These are phyloP conservation scores for Panicum virgatum DNA, from an alignment of 202 grass and related monocot genomes.

Conservation along the genomic window DNA sequence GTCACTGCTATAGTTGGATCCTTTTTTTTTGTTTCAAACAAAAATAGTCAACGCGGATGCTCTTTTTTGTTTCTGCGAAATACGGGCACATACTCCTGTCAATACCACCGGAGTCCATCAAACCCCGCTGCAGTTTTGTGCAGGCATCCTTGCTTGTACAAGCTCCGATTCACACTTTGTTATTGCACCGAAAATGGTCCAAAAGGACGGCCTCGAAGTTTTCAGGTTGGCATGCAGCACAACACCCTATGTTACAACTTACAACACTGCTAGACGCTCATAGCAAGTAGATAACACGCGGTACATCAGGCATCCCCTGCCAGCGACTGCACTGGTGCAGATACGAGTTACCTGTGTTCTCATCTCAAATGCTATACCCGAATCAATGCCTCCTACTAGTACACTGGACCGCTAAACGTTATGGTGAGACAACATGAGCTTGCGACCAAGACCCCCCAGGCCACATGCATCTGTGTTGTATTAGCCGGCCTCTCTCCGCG, in stretches of 20 bases:
- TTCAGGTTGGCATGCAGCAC: constrained; percentile 48
- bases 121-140: no score
- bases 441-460: constrained; percentile 25
- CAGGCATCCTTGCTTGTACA: constrained; percentile 14
- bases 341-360: constrained; percentile 1
- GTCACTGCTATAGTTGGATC: not conserved
- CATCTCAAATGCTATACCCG: constrained; percentile 28
- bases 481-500: not conserved
- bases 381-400: constrained; percentile 40
- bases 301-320: constrained; percentile 18
- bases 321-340: not conserved
- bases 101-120: no score
- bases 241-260: constrained; percentile 55
- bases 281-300: not conserved
- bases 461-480: constrained; percentile 21
- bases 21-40: not conserved
- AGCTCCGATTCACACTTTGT: constrained; percentile 21
- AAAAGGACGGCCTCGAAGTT: constrained; percentile 2
- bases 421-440: constrained; percentile 49
- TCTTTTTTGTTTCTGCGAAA: no score
- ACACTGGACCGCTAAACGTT: constrained; percentile 27
- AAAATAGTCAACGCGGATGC: not conserved
- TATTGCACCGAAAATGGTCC: not conserved
- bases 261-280: constrained; percentile 32
- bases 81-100: no score